Percentiles rank a stretch among this genome's conserved stretches.
phyloP scores from a whole-genome alignment of 169 alveolate species.

The Cryptosporidium sp. region DNA sequence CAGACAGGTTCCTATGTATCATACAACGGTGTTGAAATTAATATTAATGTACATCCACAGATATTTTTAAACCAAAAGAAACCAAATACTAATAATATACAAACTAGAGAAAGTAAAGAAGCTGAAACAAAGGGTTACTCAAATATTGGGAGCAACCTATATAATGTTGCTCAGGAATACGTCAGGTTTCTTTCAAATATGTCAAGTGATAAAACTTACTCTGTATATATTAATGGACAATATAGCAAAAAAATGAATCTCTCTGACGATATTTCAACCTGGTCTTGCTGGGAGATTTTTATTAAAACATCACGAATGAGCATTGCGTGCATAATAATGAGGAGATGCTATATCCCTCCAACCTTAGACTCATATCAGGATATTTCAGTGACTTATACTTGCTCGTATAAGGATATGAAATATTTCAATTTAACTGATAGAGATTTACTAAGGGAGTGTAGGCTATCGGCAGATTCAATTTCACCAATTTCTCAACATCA shows the following conservation, averaged over 20 bases:
- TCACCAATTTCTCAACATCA: slow-evolving; percentile 72
- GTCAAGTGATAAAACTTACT: slow-evolving; percentile 16
- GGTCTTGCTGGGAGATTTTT: slow-evolving; percentile 69
- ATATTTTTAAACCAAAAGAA: slow-evolving; percentile 51
- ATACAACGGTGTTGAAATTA: slow-evolving; percentile 62
- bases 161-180: slow-evolving; percentile 51
- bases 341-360: slow-evolving; percentile 68
- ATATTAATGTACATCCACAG: slow-evolving; percentile 47
- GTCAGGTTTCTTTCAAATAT: slow-evolving; percentile 38
- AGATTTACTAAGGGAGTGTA: slow-evolving; percentile 61
- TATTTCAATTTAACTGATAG: slow-evolving; percentile 43
- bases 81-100: slow-evolving; percentile 8
- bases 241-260: slow-evolving; percentile 63
- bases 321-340: slow-evolving; percentile 58
- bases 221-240: slow-evolving; percentile 25
- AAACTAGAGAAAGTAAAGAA: slow-evolving; percentile 29
- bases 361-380: slow-evolving; percentile 70
- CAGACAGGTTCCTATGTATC: slow-evolving; percentile 73
- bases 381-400: slow-evolving; percentile 39
- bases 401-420: slow-evolving; percentile 62
- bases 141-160: slow-evolving; percentile 11
- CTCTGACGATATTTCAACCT: slow-evolving; percentile 68
- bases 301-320: slow-evolving; percentile 40
- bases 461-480: slow-evolving; percentile 55
- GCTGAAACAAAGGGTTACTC: not conserved